Conservation (phyloP, 2,329 filamentous ascomycete species). For the Verticillium albo-atrum region DNA sequence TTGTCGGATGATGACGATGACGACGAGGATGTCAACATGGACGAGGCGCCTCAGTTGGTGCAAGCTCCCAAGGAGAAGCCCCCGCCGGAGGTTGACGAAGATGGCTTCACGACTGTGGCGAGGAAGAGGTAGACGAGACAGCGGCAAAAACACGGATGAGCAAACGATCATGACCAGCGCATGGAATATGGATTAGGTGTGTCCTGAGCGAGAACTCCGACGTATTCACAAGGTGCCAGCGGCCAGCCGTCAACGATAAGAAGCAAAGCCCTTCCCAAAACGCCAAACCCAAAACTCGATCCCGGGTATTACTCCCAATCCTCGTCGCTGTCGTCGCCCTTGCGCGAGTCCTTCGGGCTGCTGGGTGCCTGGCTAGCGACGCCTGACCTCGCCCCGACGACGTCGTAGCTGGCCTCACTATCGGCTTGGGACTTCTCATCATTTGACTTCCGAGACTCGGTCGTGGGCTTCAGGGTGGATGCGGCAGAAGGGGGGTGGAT, state of each 20-base stretch:
- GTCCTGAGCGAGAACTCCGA: conserved; percentile 4
- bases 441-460: conserved; percentile 68
- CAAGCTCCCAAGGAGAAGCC: conserved; percentile 55
- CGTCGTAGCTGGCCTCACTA: conserved; percentile 93
- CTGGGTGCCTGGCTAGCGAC: conserved; percentile 72
- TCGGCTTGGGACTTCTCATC: conserved; percentile 88
- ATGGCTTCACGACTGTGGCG: conserved; percentile 74
- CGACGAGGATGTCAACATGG: conserved; percentile 60
- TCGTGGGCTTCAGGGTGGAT: conserved; percentile 50
- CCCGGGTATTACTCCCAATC: conserved; percentile 69
- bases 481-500: conserved; percentile 46
- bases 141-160: neutral
- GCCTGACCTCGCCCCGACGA: conserved; percentile 75
- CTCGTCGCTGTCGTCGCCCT: conserved; percentile 61
- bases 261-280: neutral
- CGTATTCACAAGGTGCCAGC: conserved; percentile 9
- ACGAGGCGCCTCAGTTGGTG: conserved; percentile 61
- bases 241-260: conserved; percentile 9
- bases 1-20: conserved; percentile 59
- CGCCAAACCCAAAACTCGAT: neutral
- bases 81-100: conserved; percentile 71
- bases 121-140: conserved; percentile 51
- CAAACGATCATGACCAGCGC: neutral
- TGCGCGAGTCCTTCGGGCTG: conserved; percentile 54
- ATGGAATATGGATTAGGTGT: neutral